Base-by-base conservation (phyloP, 139 green algal species). In the Picochlorum sp. region DNA sequence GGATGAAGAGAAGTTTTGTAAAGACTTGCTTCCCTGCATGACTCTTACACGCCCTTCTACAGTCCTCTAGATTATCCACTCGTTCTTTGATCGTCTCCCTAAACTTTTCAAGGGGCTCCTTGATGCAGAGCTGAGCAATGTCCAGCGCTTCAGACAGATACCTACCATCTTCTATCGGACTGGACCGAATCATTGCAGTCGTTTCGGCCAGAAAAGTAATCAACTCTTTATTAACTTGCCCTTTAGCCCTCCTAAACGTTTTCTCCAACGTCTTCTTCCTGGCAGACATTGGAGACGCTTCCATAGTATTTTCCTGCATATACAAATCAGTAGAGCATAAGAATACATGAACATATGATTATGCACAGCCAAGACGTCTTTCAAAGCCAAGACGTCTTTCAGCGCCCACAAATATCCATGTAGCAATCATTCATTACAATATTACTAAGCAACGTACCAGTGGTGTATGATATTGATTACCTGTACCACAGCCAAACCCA, bases 1-100 rank as follows among this genome's bases (percentile, higher is more conserved):
- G 65, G 52, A 89, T 89, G 68, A 90, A 89, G 25, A 90, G 69
- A 62, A 90, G 62, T 26, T 77, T 71, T 2, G 81, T 89, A 55
- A 77, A 72, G 50, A 80, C 63, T 4, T 39, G 32, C 44, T 73
- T 70, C 33, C 61, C 50, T 16, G 36, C 49, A 3, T 22, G 28
- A 12, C 45, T 20, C 1, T 29, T 26, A 60, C 65, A 74, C 3
- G 16, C 26, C 5, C 65, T 63, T 12, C 74, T 66, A 51, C 80
- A 61, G 41, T 84, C 73, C 50, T 86, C 82, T 32, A 88, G 66
- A 25, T 73, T 54, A 44, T 88, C 81, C 40, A 89, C 78, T 4
- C 82, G 61, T 32, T 75, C 56, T 14, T 79, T 75, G 43, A 86
- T 72, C 32, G 59, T 77, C 36, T 73, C 68, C 35, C 67, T 80